Conservation (phyloP, 2,329 filamentous ascomycete species). For the Ceratocystiopsis minuta region DNA sequence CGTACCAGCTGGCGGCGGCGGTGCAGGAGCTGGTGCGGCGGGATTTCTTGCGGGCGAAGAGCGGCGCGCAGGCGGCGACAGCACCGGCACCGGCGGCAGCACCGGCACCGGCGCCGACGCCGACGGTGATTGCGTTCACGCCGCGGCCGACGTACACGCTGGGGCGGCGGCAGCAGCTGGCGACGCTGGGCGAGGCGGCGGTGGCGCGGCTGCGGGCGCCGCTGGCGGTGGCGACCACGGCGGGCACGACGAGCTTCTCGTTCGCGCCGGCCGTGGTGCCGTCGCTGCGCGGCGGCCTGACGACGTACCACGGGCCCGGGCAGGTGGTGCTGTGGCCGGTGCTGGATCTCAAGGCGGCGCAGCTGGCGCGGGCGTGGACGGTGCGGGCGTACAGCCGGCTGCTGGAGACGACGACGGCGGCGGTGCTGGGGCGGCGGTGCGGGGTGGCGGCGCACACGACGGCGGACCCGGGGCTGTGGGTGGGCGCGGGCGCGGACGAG, state of each 20-base stretch:
- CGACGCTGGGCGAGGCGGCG: conserved; percentile 28
- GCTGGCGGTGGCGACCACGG: conserved; percentile 15
- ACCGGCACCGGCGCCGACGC: conserved; percentile 28
- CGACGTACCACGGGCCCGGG: conserved; percentile 88
- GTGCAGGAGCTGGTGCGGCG: conserved; percentile 22
- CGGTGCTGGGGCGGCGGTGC: conserved; percentile 36
- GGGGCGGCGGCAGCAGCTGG: conserved; percentile 53
- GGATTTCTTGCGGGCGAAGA: conserved; percentile 42
- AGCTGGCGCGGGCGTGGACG: conserved; percentile 29
- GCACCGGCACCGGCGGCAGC: background rate
- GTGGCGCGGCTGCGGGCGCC: conserved; percentile 24
- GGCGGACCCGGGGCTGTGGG: conserved; percentile 76
- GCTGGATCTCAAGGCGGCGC: conserved; percentile 47
- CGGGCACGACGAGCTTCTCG: background rate
- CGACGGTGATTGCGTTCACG: conserved; percentile 66
- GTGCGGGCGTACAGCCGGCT: conserved; percentile 62
- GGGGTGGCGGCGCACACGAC: conserved; percentile 45
- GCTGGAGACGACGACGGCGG: conserved; percentile 60
- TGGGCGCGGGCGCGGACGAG: conserved; percentile 20
- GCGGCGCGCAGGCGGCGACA: conserved; percentile 1
- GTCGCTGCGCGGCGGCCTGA: conserved; percentile 71
- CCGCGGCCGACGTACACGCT: conserved; percentile 75
- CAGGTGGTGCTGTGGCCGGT: conserved; percentile 89
- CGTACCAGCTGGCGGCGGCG: conserved; percentile 20
- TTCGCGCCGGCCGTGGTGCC: conserved; percentile 43